phyloP scores from a whole-genome alignment of 2,329 filamentous ascomycete species.

The Fusarium continuum region DNA sequence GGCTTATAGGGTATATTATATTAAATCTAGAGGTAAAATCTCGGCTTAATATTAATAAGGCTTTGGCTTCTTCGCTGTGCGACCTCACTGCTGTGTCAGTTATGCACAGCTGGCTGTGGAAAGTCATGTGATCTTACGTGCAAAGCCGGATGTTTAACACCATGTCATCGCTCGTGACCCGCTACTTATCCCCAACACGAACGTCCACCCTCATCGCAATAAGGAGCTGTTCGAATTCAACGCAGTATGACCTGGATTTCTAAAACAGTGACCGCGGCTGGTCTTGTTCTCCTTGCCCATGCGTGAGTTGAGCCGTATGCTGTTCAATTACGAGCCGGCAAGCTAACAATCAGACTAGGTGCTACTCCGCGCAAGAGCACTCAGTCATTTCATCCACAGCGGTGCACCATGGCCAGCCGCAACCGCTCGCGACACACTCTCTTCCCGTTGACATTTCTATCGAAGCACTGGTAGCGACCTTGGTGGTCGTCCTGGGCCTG shows the following conservation, averaged over 20 bases:
- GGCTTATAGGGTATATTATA: too few relatives aligned
- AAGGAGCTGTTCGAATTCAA: slow-evolving; percentile 7
- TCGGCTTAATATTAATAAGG: too few relatives aligned
- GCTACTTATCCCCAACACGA: slow-evolving; percentile 37
- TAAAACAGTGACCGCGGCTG: slow-evolving; percentile 74
- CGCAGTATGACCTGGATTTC: slow-evolving; percentile 75
- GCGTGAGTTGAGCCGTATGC: slow-evolving; percentile 74
- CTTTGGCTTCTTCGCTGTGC: too few relatives aligned
- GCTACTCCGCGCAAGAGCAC: slow-evolving; percentile 96
- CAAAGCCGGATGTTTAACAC: too few relatives aligned
- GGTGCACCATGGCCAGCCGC: slow-evolving; percentile 55
- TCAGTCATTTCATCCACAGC: slow-evolving; percentile 73
- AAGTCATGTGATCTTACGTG: too few relatives aligned
- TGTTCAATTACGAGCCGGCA: background rate
- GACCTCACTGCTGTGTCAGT: too few relatives aligned
- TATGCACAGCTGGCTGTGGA: too few relatives aligned
- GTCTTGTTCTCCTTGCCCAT: slow-evolving; percentile 82
- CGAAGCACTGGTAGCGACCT: slow-evolving; percentile 82
- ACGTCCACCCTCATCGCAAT: slow-evolving; percentile 4
- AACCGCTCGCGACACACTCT: slow-evolving; percentile 53
- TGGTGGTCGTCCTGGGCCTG: slow-evolving; percentile 84
- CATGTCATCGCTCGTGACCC: slow-evolving; percentile 17
- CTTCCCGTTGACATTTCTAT: slow-evolving; percentile 88
- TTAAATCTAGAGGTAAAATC: too few relatives aligned
- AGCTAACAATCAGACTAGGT: slow-evolving; percentile 62